Percentiles rank a stretch among this genome's conserved stretches.
Evolutionary conservation across 2,329 filamentous ascomycete species (phyloP).

Genomic region (Phoma sp.): DNA sequence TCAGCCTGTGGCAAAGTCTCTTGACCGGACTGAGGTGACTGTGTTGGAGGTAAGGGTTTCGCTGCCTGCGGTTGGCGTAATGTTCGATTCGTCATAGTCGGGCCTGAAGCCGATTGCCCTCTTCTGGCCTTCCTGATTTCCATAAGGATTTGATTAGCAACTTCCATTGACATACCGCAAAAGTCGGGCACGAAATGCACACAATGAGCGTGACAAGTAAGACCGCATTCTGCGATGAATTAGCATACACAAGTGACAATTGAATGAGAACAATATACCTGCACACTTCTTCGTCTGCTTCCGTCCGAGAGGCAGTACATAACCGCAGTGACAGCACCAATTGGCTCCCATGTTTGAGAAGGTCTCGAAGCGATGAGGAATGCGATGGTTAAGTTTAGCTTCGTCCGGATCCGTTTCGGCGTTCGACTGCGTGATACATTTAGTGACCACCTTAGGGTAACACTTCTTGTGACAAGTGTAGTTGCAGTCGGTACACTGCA

Average conservation of each 20-base stretch:
- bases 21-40: conserved; percentile 46
- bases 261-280: conserved; percentile 61
- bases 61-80: conserved; percentile 46
- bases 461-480: conserved; percentile 99
- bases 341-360: conserved; percentile 98
- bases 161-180: conserved; percentile 98
- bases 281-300: conserved; percentile 94
- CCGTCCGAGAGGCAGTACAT: conserved; percentile 91
- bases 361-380: conserved; percentile 95
- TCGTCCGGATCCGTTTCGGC: conserved; percentile 98
- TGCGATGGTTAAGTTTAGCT: conserved; percentile 99
- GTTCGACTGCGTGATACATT: conserved; percentile 99
- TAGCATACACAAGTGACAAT: conserved; percentile 20
- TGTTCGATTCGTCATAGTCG: conserved; percentile 55
- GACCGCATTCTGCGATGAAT: conserved; percentile 75
- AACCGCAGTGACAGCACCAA: conserved; percentile 99
- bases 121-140: conserved; percentile 83
- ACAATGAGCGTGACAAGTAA: conserved; percentile 90
- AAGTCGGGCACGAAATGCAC: conserved; percentile 97
- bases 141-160: conserved; percentile 90
- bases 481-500: conserved; percentile 99
- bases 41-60: conserved; percentile 54
- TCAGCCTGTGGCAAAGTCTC: conserved; percentile 43
- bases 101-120: conserved; percentile 63
- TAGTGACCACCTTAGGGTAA: conserved; percentile 94